phyloP scores from a whole-genome alignment of 192 early-diverging fungal genomes.

The Polychytrium aggregatum region DNA sequence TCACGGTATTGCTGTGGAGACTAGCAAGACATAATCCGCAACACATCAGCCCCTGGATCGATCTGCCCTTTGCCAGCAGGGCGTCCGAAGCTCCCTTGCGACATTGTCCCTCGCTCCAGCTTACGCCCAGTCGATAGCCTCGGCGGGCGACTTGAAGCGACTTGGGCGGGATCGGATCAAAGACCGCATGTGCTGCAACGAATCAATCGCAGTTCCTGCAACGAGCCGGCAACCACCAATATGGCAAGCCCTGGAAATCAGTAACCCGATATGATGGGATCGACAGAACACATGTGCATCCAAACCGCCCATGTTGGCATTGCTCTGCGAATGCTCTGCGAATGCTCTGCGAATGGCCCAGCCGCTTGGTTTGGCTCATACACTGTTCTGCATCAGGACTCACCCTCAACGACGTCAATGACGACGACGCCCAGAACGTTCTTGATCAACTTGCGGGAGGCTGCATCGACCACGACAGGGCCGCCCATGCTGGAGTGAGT shows the following conservation, averaged over 20 bases:
- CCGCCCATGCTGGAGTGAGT: conserved; percentile 23
- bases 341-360: no score
- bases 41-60: no score
- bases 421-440: conserved; percentile 20
- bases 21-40: not conserved
- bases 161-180: conserved; percentile 17
- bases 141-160: conserved; percentile 9
- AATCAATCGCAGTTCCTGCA: conserved; percentile 28
- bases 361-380: no score
- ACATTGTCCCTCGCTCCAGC: no score
- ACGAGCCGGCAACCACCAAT: not conserved
- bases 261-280: not conserved
- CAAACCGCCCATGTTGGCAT: no score
- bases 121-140: conserved; percentile 34
- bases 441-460: conserved; percentile 3
- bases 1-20: not conserved
- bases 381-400: no score
- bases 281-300: no score
- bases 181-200: conserved; percentile 19
- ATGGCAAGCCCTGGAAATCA: not conserved
- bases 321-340: no score
- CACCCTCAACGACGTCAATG: conserved; percentile 35
- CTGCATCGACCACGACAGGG: conserved; percentile 21
- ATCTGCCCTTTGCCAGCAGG: no score
- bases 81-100: no score